Evolutionary conservation across 148 eudicot species (phyloP).

Genomic region (Silene uniflora): DNA sequence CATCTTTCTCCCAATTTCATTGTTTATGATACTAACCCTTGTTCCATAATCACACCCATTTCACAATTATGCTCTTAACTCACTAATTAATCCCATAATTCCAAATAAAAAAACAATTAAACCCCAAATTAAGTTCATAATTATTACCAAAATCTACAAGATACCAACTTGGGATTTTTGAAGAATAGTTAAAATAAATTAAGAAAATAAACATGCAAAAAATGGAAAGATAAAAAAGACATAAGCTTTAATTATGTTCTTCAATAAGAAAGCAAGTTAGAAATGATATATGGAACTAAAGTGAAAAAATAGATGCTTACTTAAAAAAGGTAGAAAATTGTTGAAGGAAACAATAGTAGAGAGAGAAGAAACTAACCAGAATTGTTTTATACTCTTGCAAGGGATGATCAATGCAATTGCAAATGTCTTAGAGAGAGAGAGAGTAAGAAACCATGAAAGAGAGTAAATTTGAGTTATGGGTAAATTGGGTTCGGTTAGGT

Average conservation of each 20-base stretch:
- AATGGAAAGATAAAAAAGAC: slow-evolving; percentile 2
- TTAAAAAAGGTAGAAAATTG: slow-evolving; percentile 4
- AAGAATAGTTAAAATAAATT: not conserved
- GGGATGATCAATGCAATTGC: not conserved
- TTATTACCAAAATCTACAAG: not conserved
- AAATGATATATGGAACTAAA: not conserved
- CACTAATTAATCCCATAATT: not conserved
- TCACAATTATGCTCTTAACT: not conserved
- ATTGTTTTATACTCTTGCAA: not conserved
- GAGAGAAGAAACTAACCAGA: slow-evolving; percentile 17
- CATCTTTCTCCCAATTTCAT: not conserved
- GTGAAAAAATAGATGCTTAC: not conserved
- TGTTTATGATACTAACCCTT: not conserved
- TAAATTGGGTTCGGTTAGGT: too few species aligned
- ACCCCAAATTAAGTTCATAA: not conserved
- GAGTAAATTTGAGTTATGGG: too few species aligned
- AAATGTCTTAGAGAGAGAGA: too few species aligned
- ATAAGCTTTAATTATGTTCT: not conserved
- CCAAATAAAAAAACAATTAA: not conserved
- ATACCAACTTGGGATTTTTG: not conserved
- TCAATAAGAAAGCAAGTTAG: not conserved
- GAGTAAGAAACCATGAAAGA: too few species aligned
- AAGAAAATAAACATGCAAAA: slow-evolving; percentile 24
- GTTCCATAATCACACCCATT: slow-evolving; percentile 5
- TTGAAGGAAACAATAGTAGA: not conserved